Evolutionary conservation across 805 yeast genomes (phyloP).

Genomic region (Candida cerambycidarum): DNA sequence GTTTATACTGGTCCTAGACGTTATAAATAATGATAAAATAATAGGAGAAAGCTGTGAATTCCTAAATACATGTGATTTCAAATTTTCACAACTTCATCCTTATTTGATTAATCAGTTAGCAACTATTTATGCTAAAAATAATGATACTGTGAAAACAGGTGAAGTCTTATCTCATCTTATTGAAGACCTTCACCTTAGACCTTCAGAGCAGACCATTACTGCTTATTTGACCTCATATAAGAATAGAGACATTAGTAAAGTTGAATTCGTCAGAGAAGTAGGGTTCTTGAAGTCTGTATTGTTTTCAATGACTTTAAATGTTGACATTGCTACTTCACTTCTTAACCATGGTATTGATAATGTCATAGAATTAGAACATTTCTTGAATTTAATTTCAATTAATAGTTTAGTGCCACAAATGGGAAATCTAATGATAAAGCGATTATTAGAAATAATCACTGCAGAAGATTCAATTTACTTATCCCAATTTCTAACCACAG

Average conservation of each 20-base stretch:
- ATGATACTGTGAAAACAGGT: background rate
- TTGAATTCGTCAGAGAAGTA: conserved; percentile 11
- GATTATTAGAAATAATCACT: conserved; percentile 13
- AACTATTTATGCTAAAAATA: background rate
- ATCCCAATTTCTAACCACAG: conserved; percentile 21
- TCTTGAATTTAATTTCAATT: conserved; percentile 6
- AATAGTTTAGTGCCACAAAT: conserved; percentile 12
- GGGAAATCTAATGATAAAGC: conserved; percentile 20
- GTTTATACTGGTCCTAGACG: background rate
- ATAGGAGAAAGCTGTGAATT: conserved; percentile 1
- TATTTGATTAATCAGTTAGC: conserved; percentile 2
- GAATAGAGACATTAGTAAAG: background rate
- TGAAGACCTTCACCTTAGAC: background rate
- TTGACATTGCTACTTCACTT: background rate
- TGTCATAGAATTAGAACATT: conserved; percentile 12
- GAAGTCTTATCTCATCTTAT: conserved; percentile 4
- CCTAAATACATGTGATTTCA: background rate
- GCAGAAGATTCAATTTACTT: conserved; percentile 17
- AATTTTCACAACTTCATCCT: conserved; percentile 6
- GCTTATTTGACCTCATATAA: conserved; percentile 5
- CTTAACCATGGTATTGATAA: conserved; percentile 6
- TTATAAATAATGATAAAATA: background rate
- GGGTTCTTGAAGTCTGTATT: conserved; percentile 12
- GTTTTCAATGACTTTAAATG: conserved; percentile 1
- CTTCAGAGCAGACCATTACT: conserved; percentile 7